A percentile compares a stretch with the other conserved stretches of the same genome.
Evolutionary conservation across 1,284 basidiomycete species (phyloP).

Genomic region (Omphalotus olearius): DNA sequence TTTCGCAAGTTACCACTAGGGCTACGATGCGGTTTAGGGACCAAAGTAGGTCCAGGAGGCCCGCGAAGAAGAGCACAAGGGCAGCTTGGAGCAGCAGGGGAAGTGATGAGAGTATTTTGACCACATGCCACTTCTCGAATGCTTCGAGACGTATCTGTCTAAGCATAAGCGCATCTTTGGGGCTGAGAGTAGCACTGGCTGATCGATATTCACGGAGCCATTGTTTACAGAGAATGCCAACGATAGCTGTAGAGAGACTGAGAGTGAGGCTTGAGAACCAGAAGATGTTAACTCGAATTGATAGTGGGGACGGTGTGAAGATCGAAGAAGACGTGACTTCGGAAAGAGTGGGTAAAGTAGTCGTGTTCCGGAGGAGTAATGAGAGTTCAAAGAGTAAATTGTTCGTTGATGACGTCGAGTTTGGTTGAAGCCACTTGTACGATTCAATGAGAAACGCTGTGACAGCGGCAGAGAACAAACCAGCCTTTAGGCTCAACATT

Average conservation of each 20-base stretch:
- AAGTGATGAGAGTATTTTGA: constrained; percentile 21
- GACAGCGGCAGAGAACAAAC: constrained; percentile 20
- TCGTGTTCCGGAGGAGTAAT: constrained; percentile 8
- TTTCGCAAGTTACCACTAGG: constrained; percentile 16
- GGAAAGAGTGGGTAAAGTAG: neutral
- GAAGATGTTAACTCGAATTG: constrained; percentile 22
- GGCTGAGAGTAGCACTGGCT: constrained; percentile 10
- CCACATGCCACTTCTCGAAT: constrained; percentile 22
- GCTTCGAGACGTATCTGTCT: constrained; percentile 20
- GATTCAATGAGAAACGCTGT: constrained; percentile 20
- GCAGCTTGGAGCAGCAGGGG: constrained; percentile 22
- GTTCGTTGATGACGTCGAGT: constrained; percentile 7
- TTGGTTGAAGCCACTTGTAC: constrained; percentile 16
- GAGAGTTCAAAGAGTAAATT: constrained; percentile 13
- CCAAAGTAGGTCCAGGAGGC: constrained; percentile 21
- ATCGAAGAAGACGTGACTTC: neutral
- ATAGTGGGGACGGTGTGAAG: neutral
- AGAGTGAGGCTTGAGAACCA: constrained; percentile 30
- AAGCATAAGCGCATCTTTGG: constrained; percentile 17
- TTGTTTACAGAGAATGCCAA: constrained; percentile 24
- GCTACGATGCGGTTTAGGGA: constrained; percentile 17
- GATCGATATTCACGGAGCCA: constrained; percentile 20
- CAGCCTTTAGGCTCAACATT: constrained; percentile 13
- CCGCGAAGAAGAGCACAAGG: constrained; percentile 23
- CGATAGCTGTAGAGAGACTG: constrained; percentile 24